These are phyloP conservation scores for Fusarium protoensiforme DNA, from an alignment of 2,329 filamentous ascomycete species.

Conservation along the genomic window DNA sequence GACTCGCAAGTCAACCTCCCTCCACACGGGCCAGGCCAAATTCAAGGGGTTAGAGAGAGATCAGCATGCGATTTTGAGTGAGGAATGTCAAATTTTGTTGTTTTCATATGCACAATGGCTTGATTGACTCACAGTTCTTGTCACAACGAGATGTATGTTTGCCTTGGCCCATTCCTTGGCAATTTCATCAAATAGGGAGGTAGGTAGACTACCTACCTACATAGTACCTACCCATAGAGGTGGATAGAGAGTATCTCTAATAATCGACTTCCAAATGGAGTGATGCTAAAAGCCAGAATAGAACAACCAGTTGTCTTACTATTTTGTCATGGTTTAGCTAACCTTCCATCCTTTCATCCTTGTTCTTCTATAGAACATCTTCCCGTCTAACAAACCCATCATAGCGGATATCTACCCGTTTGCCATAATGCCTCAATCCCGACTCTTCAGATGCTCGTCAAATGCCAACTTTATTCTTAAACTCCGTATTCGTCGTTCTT, in stretches of 20 bases:
- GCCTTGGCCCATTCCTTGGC: background rate
- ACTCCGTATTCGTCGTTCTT: constrained; percentile 49
- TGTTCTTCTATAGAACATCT: background rate
- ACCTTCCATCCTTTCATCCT: constrained; percentile 22
- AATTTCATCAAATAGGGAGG: background rate
- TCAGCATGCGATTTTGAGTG: background rate
- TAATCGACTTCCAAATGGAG: background rate
- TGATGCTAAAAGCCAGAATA: background rate
- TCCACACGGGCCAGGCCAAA: background rate
- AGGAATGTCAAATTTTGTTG: background rate
- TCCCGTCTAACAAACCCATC: constrained; percentile 9
- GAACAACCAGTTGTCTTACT: background rate
- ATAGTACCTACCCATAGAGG: background rate
- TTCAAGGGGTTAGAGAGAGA: background rate
- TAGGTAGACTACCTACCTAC: background rate
- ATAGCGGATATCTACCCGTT: constrained; percentile 29
- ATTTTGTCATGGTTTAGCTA: background rate
- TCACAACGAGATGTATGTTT: background rate
- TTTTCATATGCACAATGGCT: constrained; percentile 1
- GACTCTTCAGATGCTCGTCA: constrained; percentile 35
- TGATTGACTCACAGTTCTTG: constrained; percentile 11
- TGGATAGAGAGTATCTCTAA: too few species aligned
- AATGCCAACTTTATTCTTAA: constrained; percentile 47
- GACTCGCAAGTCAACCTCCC: constrained; percentile 20
- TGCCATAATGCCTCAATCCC: constrained; percentile 37